Evolutionary conservation across 192 early-diverging fungal species (phyloP), one percentile per base, ranked within the genome.

Genomic region (Haplosporangium gracile): DNA sequence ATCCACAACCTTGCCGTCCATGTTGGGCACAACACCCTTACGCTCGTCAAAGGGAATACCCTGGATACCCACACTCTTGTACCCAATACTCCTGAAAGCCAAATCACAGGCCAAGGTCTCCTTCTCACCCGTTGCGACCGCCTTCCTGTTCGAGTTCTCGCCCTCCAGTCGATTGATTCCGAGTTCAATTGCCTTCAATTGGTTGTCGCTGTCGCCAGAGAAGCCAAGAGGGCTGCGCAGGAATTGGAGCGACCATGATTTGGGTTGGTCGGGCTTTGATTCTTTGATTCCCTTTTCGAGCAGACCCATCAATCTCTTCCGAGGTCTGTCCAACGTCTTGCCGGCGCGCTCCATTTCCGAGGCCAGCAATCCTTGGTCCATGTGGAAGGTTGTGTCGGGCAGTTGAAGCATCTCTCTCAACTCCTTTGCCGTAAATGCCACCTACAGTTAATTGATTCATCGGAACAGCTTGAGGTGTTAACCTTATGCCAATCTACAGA

Each of bases 381-480:
- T 91, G 55, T 89, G 68, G 45, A 97, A 94, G 20, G 75, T 76
- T 16, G 94, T 90, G 39, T 85, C 85, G 2, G 95, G 95, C 39
- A 99, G 76, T 22, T 92, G 88, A 60, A 96, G 91, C 95, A 98
- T 97, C 81, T 99, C 98, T 18, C 98, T 94, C 24, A 99, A 90
- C 73, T 99, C 98, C 85, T 99, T 99, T 22, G 97, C 91, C 0
- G 98, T 99, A 87, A 99, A 98, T 22, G 97, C 90, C 40, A 91
- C 90, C 93, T 95, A 81, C 32, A 36, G 45, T 36, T n/a, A 20
- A 29, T 55, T 55, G 38, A 57, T 4, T 24, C 15, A 18, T 49
- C 10, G 71, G 8, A 53, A 42, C 2, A 1, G 55, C 39, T 34
- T 43, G 45, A 24, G 1, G 47, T 22, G 24, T 42, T 29, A 15